phyloP scores from a whole-genome alignment of 768 basidiomycete genomes.

The Leucocoprinus leucothites region DNA sequence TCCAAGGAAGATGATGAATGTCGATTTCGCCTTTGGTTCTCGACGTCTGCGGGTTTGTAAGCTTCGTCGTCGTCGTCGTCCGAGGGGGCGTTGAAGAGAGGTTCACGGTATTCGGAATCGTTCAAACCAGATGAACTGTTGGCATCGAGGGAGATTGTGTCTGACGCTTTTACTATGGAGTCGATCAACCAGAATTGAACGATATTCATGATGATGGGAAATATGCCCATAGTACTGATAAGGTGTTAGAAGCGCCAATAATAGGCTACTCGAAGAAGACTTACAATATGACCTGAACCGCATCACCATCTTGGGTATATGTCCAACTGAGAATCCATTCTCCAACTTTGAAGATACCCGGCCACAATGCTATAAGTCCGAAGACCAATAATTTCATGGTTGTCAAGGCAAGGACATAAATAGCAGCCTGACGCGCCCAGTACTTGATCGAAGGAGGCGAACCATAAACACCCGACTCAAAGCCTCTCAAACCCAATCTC shows the following conservation, averaged over 20 bases:
- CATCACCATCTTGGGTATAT: slow-evolving; percentile 55
- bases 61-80: slow-evolving; percentile 55
- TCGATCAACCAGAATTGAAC: slow-evolving; percentile 96
- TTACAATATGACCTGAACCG: slow-evolving; percentile 77
- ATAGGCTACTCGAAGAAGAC: slow-evolving; percentile 24
- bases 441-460: slow-evolving; percentile 69
- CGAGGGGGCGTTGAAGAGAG: slow-evolving; percentile 53
- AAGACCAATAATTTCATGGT: slow-evolving; percentile 94
- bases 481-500: slow-evolving; percentile 65
- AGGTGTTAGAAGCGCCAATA: neutral
- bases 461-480: slow-evolving; percentile 88
- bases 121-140: slow-evolving; percentile 31
- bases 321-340: slow-evolving; percentile 87
- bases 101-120: slow-evolving; percentile 49
- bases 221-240: slow-evolving; percentile 81
- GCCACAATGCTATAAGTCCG: slow-evolving; percentile 65
- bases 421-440: slow-evolving; percentile 75
- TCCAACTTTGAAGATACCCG: slow-evolving; percentile 70
- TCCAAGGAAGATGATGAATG: slow-evolving; percentile 30
- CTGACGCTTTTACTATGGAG: slow-evolving; percentile 81
- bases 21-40: slow-evolving; percentile 36
- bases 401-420: slow-evolving; percentile 79
- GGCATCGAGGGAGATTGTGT: slow-evolving; percentile 35
- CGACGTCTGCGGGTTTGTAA: slow-evolving; percentile 36
- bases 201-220: slow-evolving; percentile 86